Evolutionary conservation across 441 rosid genomes (phyloP).

Genomic region (Breynia disticha): DNA sequence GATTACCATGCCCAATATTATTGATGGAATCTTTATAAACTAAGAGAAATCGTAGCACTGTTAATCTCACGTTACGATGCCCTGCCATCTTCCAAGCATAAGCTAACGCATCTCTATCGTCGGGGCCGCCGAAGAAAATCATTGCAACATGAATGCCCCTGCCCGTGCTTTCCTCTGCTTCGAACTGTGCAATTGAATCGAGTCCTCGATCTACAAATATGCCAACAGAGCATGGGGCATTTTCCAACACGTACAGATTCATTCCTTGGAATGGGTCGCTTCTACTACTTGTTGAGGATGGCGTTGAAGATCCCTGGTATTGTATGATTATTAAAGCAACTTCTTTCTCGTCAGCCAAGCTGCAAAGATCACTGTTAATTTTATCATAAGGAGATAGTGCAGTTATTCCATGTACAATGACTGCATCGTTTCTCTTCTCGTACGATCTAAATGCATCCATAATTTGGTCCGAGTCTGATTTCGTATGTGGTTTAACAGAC

Average conservation of each 20-base stretch:
- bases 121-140: conserved; percentile 38
- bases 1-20: no score
- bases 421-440: conserved; percentile 16
- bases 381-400: conserved; percentile 36
- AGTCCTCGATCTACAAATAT: conserved; percentile 43
- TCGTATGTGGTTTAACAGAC: not conserved
- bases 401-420: conserved; percentile 31
- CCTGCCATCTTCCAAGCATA: conserved; percentile 44
- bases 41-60: no score
- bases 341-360: conserved; percentile 28
- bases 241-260: conserved; percentile 25
- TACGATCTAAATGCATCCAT: conserved; percentile 22
- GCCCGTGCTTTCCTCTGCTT: not conserved
- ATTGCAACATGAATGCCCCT: conserved; percentile 15
- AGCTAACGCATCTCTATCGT: conserved; percentile 42
- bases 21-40: no score
- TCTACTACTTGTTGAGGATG: not conserved
- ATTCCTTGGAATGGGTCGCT: conserved; percentile 23
- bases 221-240: conserved; percentile 41
- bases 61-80: no score
- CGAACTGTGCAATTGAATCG: conserved; percentile 4
- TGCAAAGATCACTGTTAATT: conserved; percentile 46
- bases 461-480: conserved; percentile 32
- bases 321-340: conserved; percentile 30
- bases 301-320: conserved; percentile 16